These are phyloP conservation scores for Rheum nobile DNA, from an alignment of 148 eudicot genomes.

Conservation along the genomic window DNA sequence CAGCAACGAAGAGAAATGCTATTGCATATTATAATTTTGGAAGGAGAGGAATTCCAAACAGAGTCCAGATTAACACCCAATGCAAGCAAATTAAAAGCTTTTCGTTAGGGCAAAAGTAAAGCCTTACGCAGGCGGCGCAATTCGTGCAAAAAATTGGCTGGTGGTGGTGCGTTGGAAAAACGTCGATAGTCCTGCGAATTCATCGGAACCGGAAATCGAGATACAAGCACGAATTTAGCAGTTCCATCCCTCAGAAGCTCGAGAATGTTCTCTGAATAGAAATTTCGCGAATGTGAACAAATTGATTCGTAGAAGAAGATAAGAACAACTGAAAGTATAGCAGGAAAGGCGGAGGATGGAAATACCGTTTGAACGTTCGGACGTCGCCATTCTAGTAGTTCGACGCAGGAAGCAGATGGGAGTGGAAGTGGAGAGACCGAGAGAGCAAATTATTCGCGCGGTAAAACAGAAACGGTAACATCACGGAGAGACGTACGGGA, in stretches of 20 bases:
- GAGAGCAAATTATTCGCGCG: no score
- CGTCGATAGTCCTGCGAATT: background rate
- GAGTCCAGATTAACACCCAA: no score
- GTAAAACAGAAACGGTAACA: no score
- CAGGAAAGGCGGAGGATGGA: background rate
- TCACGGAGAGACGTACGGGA: no score
- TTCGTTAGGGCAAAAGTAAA: conserved; percentile 7
- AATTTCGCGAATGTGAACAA: background rate
- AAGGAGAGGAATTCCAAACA: background rate
- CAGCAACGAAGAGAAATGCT: background rate
- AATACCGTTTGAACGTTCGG: conserved; percentile 7
- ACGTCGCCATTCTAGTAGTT: conserved; percentile 5
- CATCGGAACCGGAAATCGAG: conserved; percentile 26
- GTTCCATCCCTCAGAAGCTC: conserved; percentile 45
- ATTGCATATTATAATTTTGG: background rate
- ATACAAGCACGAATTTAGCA: conserved; percentile 58
- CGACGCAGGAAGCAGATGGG: background rate
- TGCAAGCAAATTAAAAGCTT: background rate
- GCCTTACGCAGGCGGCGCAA: conserved; percentile 48
- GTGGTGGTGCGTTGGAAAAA: conserved; percentile 4
- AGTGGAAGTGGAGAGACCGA: background rate
- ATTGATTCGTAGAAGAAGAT: background rate
- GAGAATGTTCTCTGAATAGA: conserved; percentile 36
- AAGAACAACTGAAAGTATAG: conserved; percentile 7
- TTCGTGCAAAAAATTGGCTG: conserved; percentile 50